Conservation (phyloP, 2,329 filamentous ascomycete genomes). For the Monosporascus sp. region DNA sequence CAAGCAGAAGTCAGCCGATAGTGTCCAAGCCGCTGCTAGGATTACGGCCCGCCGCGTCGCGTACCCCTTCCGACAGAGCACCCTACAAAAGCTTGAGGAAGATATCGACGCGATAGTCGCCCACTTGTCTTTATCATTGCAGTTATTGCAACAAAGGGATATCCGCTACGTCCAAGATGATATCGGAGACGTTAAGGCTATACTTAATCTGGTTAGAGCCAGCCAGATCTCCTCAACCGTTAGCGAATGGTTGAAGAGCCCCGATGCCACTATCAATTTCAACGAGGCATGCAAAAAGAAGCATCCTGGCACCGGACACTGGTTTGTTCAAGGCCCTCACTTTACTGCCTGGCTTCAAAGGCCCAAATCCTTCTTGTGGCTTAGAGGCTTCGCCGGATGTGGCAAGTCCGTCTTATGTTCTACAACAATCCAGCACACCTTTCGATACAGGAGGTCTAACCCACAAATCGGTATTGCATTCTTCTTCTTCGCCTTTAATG, state of each 20-base stretch:
- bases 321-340: constrained; percentile 18
- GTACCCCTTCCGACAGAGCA: neutral
- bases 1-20: neutral
- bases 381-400: constrained; percentile 33
- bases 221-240: constrained; percentile 19
- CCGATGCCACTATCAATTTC: constrained; percentile 30
- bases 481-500: constrained; percentile 37
- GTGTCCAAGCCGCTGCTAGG: neutral
- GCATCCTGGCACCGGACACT: constrained; percentile 28
- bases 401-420: constrained; percentile 36
- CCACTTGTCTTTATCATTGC: neutral
- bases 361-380: constrained; percentile 31
- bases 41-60: neutral
- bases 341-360: constrained; percentile 24
- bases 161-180: neutral
- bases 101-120: neutral
- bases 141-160: neutral
- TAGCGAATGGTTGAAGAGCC: constrained; percentile 29
- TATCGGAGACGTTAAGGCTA: neutral
- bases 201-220: neutral
- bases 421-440: constrained; percentile 28
- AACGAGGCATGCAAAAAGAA: constrained; percentile 26
- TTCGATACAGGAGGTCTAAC: constrained; percentile 13
- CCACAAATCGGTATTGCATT: constrained; percentile 25
- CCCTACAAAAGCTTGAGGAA: neutral